phyloP scores from a whole-genome alignment of 108 stramenopile genomes.

The Pseudonitzschia multiseries region DNA sequence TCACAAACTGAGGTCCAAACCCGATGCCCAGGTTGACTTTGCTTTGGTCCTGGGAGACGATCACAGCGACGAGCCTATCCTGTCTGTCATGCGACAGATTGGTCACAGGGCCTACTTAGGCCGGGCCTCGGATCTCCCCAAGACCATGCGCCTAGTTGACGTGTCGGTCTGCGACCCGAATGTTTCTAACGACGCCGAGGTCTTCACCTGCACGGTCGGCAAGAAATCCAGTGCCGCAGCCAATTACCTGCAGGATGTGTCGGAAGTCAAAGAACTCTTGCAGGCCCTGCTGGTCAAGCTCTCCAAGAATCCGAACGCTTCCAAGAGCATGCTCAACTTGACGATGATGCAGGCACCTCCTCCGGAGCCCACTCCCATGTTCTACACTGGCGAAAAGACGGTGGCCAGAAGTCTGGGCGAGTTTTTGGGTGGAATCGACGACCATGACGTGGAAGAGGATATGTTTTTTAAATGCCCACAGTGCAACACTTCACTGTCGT shows the following conservation, averaged over 20 bases:
- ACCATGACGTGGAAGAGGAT: conserved; percentile 7
- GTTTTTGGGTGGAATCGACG: conserved; percentile 13
- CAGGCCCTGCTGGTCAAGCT: conserved; percentile 79
- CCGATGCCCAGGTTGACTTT: conserved; percentile 72
- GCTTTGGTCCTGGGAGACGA: conserved; percentile 89
- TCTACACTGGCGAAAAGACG: not conserved
- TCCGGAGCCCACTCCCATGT: not conserved
- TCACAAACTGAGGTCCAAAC: conserved; percentile 25
- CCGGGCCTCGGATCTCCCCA: conserved; percentile 58
- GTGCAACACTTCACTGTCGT: too few species aligned
- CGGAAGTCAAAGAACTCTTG: conserved; percentile 89
- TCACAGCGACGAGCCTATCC: conserved; percentile 95
- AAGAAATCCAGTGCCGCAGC: conserved; percentile 96
- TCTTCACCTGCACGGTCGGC: conserved; percentile 93
- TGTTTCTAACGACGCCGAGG: conserved; percentile 62
- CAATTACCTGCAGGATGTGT: conserved; percentile 91
- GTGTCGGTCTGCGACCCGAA: conserved; percentile 72
- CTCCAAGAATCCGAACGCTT: conserved; percentile 30
- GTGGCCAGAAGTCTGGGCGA: conserved; percentile 11
- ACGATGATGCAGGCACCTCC: conserved; percentile 6
- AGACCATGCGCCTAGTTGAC: conserved; percentile 72
- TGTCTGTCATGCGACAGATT: conserved; percentile 86
- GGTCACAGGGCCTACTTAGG: conserved; percentile 56
- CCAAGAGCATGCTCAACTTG: conserved; percentile 17
- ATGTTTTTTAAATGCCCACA: not conserved